Evolutionary conservation across 106 monocot genomes (phyloP), one percentile per base, ranked within the genome.

Genomic region (Posidonia australis): DNA sequence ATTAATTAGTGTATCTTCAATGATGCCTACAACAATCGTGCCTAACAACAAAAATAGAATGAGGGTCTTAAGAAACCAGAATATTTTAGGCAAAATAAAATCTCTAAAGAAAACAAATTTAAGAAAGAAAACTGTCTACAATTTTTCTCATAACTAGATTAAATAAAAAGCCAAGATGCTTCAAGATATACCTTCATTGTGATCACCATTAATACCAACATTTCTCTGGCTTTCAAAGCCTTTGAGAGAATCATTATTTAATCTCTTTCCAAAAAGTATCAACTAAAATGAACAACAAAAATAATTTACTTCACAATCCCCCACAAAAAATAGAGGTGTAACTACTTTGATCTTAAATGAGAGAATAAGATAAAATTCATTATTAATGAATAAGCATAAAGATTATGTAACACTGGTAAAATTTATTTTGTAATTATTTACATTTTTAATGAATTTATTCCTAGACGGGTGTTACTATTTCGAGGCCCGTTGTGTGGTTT

Each of bases 221-320:
- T 54, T 58, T 9, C 23, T 19, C 3, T 72, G 56, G 62, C 26
- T 60, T 44, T 64, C 49, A 12, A 49, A 56, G 32, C 13, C 76
- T 75, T 71, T 76, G 60, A 67, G 63, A 63, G 82, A 76, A 64
- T 80, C 53, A 70, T 75, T 72, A 77, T 82, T 90, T 65, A 69
- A 22, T 61, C 68, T 70, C n/a, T 51, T 74, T 55, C 94, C 94
- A 67, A 84, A 90, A 32, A 96, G 75, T 74, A 96, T 56, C 61
- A 86, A 74, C 94, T 96, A 73, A n/a, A 44, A 73, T 32, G 36
- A 56, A 44, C 43, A 53, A n/a, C 2, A 41, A 31, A 1, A 36
- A 11, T 10, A 32, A 67, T 10, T 22, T 2, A 13, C 10, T 51
- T 46, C 26, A 28, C 58, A 28, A 30, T 58, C 28, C 16, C 27